Percentiles rank a stretch among this genome's conserved stretches.
phyloP scores from a whole-genome alignment of 176 grass and related monocot species.

The Chrysopogon serrulatus region DNA sequence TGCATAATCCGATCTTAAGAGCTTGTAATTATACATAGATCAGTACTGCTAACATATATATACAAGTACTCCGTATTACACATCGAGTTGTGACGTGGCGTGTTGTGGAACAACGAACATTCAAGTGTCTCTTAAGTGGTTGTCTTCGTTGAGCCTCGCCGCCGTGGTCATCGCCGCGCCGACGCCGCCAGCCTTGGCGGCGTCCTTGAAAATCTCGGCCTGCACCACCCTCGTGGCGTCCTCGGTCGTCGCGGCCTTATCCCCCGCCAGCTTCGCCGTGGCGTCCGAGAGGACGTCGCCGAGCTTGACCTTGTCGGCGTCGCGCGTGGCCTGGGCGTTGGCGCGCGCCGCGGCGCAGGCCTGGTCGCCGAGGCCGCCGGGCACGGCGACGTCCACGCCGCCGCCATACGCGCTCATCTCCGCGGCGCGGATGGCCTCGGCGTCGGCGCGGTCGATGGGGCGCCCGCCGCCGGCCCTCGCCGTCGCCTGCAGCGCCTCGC shows the following conservation, averaged over 20 bases:
- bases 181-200: conserved; percentile 37
- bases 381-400: not conserved
- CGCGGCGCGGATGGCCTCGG: conserved; percentile 59
- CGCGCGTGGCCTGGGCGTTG: conserved; percentile 31
- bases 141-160: conserved; percentile 56
- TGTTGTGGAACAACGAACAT: not conserved
- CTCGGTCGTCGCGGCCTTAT: conserved; percentile 38
- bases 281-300: conserved; percentile 54
- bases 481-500: conserved; percentile 58
- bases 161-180: conserved; percentile 41
- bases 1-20: no score
- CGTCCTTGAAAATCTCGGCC: conserved; percentile 48
- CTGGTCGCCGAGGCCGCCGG: conserved; percentile 46
- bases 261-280: conserved; percentile 33
- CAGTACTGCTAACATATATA: no score
- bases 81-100: not conserved
- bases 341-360: conserved; percentile 35
- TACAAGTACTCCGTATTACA: no score
- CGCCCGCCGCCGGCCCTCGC: conserved; percentile 21
- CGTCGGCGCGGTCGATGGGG: conserved; percentile 54
- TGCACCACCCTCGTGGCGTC: conserved; percentile 48
- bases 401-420: conserved; percentile 42
- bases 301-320: conserved; percentile 57
- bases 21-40: no score
- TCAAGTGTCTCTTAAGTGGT: conserved; percentile 5